Base-by-base conservation (phyloP, 257 asterid species). In the Avicennia marina region DNA sequence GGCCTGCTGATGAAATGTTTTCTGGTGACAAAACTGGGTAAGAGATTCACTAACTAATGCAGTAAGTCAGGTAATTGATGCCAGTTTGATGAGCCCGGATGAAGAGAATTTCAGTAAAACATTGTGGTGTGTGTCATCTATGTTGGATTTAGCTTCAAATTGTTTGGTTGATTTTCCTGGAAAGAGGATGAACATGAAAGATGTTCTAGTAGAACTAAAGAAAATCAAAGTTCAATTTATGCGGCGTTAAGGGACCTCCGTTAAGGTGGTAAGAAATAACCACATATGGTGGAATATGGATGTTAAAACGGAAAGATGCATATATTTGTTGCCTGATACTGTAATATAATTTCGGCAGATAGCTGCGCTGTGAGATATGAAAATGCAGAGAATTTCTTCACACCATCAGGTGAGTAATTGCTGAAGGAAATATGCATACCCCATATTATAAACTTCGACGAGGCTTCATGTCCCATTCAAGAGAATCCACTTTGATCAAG, bases 121-220 rank as follows among this genome's bases (percentile, higher is more conserved):
- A n/a, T 6, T 62, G 51, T 13, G 13, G 44, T 74, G 58, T 13
- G 36, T 47, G 12, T 51, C 63, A 19, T 44, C 67, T 5, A 42
- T 69, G 4, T 1, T 72, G 68, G 71, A 69, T 33, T 59, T 75
- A 48, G 75, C 75, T 48, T 27, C 69, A 50, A 63, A 55, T 24
- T 79, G 85, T 68, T 44, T 49, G 15, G 27, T 46, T 6, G 67
- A 78, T 19, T 40, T 59, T 16, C 69, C 69, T 15, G 70, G 60
- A 12, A 66, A 59, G 18, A 75, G 75, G 66, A 59, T 72, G 63
- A 64, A 40, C 31, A 69, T 66, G 53, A 66, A 54, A 25, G 71
- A 75, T 60, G 71, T 56, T 16, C 57, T 66, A 9, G 58, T 62
- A 22, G 31, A 29, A 34, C 70, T 78, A 7, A 43, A 45, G 38